phyloP scores from a whole-genome alignment of 352 stramenopile genomes.

The Plasmopara viticola region DNA sequence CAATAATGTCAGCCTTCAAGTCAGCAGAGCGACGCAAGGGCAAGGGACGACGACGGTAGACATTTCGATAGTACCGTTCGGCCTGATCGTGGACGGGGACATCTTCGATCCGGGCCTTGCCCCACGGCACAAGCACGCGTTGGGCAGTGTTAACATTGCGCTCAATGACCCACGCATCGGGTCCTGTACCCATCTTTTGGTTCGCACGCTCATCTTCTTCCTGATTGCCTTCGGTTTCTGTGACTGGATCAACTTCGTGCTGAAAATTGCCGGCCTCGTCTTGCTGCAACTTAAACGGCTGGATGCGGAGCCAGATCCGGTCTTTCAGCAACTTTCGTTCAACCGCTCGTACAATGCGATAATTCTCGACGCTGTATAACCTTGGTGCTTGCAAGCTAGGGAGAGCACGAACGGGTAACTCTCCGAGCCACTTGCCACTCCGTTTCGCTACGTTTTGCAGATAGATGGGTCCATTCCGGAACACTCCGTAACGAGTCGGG shows the following conservation, averaged over 20 bases:
- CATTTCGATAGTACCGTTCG: constrained; percentile 65
- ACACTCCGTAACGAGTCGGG: constrained; percentile 21
- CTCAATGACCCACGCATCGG: constrained; percentile 67
- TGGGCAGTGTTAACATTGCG: constrained; percentile 66
- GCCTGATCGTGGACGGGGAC: constrained; percentile 27
- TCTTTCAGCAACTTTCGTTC: constrained; percentile 73
- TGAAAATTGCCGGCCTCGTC: no score
- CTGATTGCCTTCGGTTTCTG: constrained; percentile 15
- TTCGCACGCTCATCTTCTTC: constrained; percentile 2
- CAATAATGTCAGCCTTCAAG: constrained; percentile 47
- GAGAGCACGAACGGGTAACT: constrained; percentile 53
- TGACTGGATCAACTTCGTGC: constrained; percentile 5
- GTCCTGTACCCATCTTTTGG: constrained; percentile 4
- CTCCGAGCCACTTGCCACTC: constrained; percentile 49
- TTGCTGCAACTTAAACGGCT: constrained; percentile 14
- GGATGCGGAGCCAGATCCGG: constrained; percentile 59
- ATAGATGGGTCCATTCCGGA: constrained; percentile 34
- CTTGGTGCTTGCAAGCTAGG: constrained; percentile 56
- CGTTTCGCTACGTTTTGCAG: constrained; percentile 63
- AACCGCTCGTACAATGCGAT: constrained; percentile 45
- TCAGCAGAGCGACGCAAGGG: constrained; percentile 41
- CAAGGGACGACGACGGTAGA: constrained; percentile 52
- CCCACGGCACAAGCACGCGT: constrained; percentile 56
- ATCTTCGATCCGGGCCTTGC: constrained; percentile 25
- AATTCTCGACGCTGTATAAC: constrained; percentile 44